Conservation (phyloP, 441 rosid species). For the Corymbia citriodora region DNA sequence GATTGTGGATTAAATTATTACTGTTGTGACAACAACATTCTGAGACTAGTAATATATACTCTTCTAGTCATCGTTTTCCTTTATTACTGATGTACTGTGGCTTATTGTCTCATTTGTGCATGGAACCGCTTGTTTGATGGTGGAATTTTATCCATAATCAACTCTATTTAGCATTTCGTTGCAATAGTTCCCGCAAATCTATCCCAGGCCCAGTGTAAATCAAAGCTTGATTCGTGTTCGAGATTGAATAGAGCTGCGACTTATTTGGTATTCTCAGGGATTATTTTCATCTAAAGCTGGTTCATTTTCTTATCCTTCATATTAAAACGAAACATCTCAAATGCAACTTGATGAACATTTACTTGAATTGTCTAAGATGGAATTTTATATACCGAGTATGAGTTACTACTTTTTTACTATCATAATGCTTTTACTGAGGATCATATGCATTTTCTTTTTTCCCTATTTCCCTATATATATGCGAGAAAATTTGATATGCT, state of each 20-base stretch:
- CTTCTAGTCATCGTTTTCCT: background rate
- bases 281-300: background rate
- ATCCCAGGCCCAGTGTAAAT: background rate
- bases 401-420: background rate
- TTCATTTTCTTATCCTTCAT: background rate
- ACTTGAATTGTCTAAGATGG: background rate
- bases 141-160: background rate
- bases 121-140: background rate
- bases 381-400: background rate
- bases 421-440: background rate
- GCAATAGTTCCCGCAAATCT: background rate
- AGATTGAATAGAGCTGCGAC: background rate
- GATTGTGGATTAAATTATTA: background rate
- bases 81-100: background rate
- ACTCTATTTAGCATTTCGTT: background rate
- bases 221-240: background rate
- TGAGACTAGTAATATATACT: background rate
- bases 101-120: background rate
- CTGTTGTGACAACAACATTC: background rate
- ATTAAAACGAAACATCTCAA: background rate
- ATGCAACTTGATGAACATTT: background rate
- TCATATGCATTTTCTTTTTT: background rate
- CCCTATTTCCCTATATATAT: background rate
- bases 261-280: background rate
- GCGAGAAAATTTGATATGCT: background rate